Percentiles rank a stretch among this genome's conserved stretches.
phyloP scores from a whole-genome alignment of 129 eudicot genomes.

The Heracleum sosnowskyi region DNA sequence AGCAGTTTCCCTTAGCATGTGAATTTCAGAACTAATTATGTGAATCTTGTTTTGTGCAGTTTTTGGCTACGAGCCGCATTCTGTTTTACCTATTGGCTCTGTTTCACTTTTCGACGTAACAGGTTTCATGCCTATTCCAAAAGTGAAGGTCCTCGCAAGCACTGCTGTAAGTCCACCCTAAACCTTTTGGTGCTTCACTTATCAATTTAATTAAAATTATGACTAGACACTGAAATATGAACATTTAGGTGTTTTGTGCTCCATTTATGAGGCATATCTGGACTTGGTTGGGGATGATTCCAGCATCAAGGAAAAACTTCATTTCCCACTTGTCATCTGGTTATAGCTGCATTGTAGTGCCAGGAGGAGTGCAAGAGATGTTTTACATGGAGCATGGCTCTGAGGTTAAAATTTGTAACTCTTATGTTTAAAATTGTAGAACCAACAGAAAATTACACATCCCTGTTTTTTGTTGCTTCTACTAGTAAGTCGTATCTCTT shows the following conservation, averaged over 20 bases:
- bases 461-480: neutral
- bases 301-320: constrained; percentile 64
- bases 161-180: constrained; percentile 49
- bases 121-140: constrained; percentile 73
- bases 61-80: constrained; percentile 92
- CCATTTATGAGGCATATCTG: constrained; percentile 86
- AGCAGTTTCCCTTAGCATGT: neutral
- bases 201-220: neutral
- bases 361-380: constrained; percentile 88
- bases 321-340: constrained; percentile 49
- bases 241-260: constrained; percentile 62
- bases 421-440: neutral
- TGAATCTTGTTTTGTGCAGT: constrained; percentile 37
- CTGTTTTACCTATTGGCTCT: constrained; percentile 81
- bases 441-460: neutral
- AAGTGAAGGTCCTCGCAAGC: constrained; percentile 81
- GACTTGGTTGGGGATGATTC: constrained; percentile 81
- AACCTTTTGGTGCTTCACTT: neutral
- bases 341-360: constrained; percentile 76
- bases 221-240: neutral
- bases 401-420: constrained; percentile 49
- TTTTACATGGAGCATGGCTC: constrained; percentile 71
- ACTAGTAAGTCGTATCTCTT: neutral
- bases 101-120: constrained; percentile 62
- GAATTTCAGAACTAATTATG: neutral